Conservation (phyloP, 1,139 yeast species). For the Kluyveromyces sp. region DNA sequence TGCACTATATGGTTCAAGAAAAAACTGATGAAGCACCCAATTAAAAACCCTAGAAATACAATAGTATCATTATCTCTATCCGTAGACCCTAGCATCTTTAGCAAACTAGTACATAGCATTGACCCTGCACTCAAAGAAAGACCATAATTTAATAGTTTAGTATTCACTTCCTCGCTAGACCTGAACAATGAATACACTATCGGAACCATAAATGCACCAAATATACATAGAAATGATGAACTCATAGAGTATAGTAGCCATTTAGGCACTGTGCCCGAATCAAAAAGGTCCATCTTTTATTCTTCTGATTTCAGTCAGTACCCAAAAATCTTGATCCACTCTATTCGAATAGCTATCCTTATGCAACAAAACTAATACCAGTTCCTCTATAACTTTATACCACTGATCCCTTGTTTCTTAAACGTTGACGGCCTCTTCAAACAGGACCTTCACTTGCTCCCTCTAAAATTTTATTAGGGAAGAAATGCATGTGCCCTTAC, state of each 20-base stretch:
- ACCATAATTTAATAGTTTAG: conserved; percentile 29
- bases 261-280: conserved; percentile 13
- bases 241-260: conserved; percentile 26
- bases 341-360: too few relatives aligned
- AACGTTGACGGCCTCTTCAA: too few relatives aligned
- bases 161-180: conserved; percentile 13
- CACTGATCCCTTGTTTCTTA: too few relatives aligned
- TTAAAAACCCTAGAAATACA: conserved; percentile 43
- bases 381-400: too few relatives aligned
- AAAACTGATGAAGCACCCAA: conserved; percentile 57
- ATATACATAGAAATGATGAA: conserved; percentile 27
- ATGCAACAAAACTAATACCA: too few relatives aligned
- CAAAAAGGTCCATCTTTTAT: too few relatives aligned
- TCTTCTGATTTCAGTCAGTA: too few relatives aligned
- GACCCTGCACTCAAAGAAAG: conserved; percentile 63
- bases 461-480: too few relatives aligned
- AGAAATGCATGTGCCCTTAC: too few relatives aligned
- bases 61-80: conserved; percentile 33
- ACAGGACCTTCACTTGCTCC: too few relatives aligned
- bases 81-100: conserved; percentile 60
- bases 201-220: conserved; percentile 29
- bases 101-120: conserved; percentile 65
- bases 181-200: conserved; percentile 15
- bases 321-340: too few relatives aligned
- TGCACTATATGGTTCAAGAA: conserved; percentile 60